These are phyloP conservation scores for Trametes pubescens DNA, from an alignment of 1,284 basidiomycete species.

Conservation along the genomic window DNA sequence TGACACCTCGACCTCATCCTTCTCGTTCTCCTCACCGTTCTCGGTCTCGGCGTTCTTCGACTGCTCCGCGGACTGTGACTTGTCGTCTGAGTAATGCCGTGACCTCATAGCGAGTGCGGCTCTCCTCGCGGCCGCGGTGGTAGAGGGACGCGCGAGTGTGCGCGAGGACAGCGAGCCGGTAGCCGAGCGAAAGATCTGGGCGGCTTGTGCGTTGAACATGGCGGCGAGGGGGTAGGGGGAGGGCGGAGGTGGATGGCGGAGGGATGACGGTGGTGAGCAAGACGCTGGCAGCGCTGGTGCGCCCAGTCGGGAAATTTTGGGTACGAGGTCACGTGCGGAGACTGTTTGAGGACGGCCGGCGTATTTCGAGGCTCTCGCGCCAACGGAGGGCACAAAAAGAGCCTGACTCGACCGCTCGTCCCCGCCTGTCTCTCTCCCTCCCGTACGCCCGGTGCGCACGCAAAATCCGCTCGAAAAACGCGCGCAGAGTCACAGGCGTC, in stretches of 20 bases:
- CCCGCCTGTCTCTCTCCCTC: conserved; percentile 14
- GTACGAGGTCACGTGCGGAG: conserved; percentile 30
- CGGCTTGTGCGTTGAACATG: conserved; percentile 60
- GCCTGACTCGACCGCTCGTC: conserved; percentile 23
- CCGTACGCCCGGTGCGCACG: conserved; percentile 19
- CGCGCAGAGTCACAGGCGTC: conserved; percentile 13
- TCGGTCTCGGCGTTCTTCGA: conserved; percentile 37
- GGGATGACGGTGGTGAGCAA: conserved; percentile 37
- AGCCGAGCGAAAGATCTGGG: conserved; percentile 63
- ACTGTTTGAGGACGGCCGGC: conserved; percentile 1
- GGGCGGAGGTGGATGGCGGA: conserved; percentile 26
- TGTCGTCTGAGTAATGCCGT: conserved; percentile 62
- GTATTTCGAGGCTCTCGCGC: conserved; percentile 13
- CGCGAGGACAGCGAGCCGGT: conserved; percentile 61
- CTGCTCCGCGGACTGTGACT: conserved; percentile 45
- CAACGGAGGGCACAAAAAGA: neutral
- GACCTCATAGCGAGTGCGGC: conserved; percentile 33
- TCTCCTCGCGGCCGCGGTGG: conserved; percentile 38
- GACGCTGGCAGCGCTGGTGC: conserved; percentile 32
- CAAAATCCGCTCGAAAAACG: conserved; percentile 12
- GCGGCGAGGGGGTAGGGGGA: conserved; percentile 30
- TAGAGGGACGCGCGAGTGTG: conserved; percentile 48
- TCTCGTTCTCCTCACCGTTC: conserved; percentile 41
- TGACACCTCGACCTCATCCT: conserved; percentile 33
- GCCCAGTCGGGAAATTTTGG: conserved; percentile 34